phyloP scores from a whole-genome alignment of 202 grass and related monocot genomes.

The Zizania palustris region DNA sequence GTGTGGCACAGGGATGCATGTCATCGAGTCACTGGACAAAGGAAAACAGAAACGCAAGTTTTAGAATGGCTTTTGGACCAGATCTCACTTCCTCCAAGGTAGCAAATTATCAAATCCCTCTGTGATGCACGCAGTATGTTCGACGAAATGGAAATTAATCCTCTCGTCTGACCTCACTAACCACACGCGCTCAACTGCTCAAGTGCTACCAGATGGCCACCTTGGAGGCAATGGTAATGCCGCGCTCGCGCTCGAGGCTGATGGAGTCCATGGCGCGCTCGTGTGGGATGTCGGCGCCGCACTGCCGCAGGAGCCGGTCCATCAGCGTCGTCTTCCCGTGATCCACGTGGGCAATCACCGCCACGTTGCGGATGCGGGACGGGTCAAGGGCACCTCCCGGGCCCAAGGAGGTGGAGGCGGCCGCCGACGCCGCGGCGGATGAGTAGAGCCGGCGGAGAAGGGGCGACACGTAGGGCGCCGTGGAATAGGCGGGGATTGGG shows the following conservation, averaged over 20 bases:
- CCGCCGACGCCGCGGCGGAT: conserved; percentile 46
- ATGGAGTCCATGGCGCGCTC: conserved; percentile 94
- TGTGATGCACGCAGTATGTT: conserved; percentile 14
- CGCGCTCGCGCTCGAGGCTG: conserved; percentile 87
- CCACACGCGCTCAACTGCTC: conserved; percentile 1
- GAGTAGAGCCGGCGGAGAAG: conserved; percentile 54
- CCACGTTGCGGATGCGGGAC: conserved; percentile 79
- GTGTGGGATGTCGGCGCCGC: conserved; percentile 86
- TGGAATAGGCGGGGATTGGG: background rate
- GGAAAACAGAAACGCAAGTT: background rate
- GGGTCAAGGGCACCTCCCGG: conserved; percentile 52
- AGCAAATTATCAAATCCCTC: too few relatives aligned
- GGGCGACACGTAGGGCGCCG: conserved; percentile 38
- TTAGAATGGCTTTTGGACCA: conserved; percentile 17
- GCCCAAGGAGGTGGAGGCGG: conserved; percentile 45
- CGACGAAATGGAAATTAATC: conserved; percentile 25
- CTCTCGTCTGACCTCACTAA: background rate
- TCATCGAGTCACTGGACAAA: background rate
- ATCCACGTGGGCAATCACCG: conserved; percentile 95
- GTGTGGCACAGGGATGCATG: background rate
- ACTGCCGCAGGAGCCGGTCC: conserved; percentile 90
- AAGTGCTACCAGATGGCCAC: conserved; percentile 20
- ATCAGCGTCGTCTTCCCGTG: conserved; percentile 98
- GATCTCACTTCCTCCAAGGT: conserved; percentile 44
- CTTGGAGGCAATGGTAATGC: conserved; percentile 95